Conservation (phyloP, 768 basidiomycete species). For the Pleurotus djamor region DNA sequence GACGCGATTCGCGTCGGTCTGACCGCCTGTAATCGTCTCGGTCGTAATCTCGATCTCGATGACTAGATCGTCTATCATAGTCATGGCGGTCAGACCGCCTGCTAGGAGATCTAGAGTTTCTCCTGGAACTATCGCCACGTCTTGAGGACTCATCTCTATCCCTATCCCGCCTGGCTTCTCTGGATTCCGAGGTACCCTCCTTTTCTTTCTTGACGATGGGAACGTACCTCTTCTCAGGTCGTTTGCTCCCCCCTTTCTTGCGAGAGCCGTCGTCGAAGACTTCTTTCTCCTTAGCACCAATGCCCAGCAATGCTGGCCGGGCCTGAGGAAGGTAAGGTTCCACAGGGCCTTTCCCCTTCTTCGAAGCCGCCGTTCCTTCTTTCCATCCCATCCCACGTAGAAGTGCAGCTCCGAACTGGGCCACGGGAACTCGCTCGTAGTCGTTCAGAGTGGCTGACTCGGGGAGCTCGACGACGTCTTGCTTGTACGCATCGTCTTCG, state of each 20-base stretch:
- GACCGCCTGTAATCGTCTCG: conserved; percentile 27
- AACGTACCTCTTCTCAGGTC: conserved; percentile 75
- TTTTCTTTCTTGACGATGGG: conserved; percentile 77
- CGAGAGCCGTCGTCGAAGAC: conserved; percentile 66
- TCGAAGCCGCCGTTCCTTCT: conserved; percentile 70
- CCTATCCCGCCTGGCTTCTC: conserved; percentile 7
- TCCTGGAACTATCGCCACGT: conserved; percentile 35
- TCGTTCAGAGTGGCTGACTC: conserved; percentile 77
- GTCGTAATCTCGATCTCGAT: conserved; percentile 11
- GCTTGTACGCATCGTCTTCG: conserved; percentile 81
- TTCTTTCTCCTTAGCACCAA: conserved; percentile 90
- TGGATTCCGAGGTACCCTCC: conserved; percentile 19
- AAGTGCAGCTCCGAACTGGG: conserved; percentile 91
- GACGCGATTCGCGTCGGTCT: conserved; percentile 25
- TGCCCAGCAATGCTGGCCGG: conserved; percentile 85
- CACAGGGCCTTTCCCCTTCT: conserved; percentile 58
- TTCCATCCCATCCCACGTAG: conserved; percentile 98
- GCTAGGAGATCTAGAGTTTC: conserved; percentile 48
- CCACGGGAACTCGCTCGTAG: conserved; percentile 88
- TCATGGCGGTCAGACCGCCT: conserved; percentile 19
- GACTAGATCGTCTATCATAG: conserved; percentile 20
- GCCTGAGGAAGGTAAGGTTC: conserved; percentile 82
- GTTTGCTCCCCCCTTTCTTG: conserved; percentile 39
- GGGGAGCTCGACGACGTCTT: conserved; percentile 82
- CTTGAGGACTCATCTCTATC: conserved; percentile 13